Evolutionary conservation across 2,329 filamentous ascomycete genomes (phyloP).

Genomic region (Rutstroemia sydowiana): DNA sequence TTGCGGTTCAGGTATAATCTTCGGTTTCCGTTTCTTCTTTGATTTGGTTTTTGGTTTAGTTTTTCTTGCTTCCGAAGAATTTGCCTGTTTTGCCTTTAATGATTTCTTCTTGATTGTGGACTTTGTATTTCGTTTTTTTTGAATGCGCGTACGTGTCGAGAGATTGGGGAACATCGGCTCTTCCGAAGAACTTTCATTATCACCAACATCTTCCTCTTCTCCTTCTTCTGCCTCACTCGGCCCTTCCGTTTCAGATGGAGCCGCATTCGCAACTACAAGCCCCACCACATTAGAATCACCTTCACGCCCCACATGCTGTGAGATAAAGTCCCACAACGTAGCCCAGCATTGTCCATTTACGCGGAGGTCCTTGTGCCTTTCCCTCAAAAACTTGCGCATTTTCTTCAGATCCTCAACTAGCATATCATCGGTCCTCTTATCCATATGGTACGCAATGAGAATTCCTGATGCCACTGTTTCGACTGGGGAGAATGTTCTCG

Average conservation of each 20-base stretch:
- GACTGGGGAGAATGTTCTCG: conserved; percentile 31
- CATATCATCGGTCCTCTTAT: conserved; percentile 23
- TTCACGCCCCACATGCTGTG: neutral
- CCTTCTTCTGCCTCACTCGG: neutral
- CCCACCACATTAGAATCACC: neutral
- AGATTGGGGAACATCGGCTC: too few species aligned
- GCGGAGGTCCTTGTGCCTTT: conserved; percentile 29
- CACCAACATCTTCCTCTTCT: too few species aligned
- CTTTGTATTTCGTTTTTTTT: too few species aligned
- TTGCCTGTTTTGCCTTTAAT: too few species aligned
- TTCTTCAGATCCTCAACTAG: conserved; percentile 30
- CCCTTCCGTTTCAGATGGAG: neutral
- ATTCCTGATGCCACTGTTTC: conserved; percentile 31
- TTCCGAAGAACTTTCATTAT: too few species aligned
- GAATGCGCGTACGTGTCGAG: too few species aligned
- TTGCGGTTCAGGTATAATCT: too few species aligned
- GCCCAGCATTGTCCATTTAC: conserved; percentile 31
- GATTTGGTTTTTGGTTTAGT: too few species aligned
- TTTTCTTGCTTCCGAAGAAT: too few species aligned
- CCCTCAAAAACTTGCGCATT: conserved; percentile 28
- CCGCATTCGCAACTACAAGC: neutral
- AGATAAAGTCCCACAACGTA: conserved; percentile 28
- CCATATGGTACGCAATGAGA: conserved; percentile 28
- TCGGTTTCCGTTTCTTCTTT: too few species aligned
- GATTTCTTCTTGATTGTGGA: too few species aligned